Base-by-base conservation (phyloP, 768 basidiomycete species). In the Boletus huronensis region DNA sequence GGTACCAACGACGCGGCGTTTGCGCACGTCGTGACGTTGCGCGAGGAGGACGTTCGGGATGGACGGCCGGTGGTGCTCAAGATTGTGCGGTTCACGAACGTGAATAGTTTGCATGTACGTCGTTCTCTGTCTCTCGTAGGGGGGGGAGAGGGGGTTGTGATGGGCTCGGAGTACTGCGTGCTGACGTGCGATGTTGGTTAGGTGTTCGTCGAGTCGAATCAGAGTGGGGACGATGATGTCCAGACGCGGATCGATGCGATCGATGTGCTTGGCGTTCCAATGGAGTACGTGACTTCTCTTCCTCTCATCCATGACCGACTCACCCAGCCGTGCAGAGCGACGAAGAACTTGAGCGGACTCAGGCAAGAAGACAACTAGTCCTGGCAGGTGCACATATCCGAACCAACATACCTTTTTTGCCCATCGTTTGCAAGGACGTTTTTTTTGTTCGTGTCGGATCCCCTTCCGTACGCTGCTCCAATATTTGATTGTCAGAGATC, bases 201-300 rank as follows among this genome's bases (percentile, higher is more conserved):
- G 86, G 79, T 90, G 38, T 90, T 90, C 61, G 80, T 90, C 38
- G 76, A 72, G 34, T 81, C 82, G 6, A 88, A 88, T 58, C 83
- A 88, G 53, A 84, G 79, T 0, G 80, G 62, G 34, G 79, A 77
- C 35, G 85, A 89, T 6, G 75, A 79, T 14, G 42, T 50, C 8
- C 55, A 46, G 62, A 87, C 88, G 5, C 75, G 84, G 19, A 83
- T 90, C 55, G 84, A 90, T 62, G 77, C 70, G 26, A 70, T 90
- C 43, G 88, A 90, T 62, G 65, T 89, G 13, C 72, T 84, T 21
- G 88, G 89, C 11, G 62, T 77, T 16, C 74, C 82, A 6, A 74
- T 79, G 17, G 80, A 80, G 85, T 88, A 60, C 50, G 83, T 76
- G 17, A 0, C 23, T 39, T 31, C 35, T 9, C 31, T 36, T 40